Conservation (phyloP, 202 grass and related monocot species). For the Panicum hallii region DNA sequence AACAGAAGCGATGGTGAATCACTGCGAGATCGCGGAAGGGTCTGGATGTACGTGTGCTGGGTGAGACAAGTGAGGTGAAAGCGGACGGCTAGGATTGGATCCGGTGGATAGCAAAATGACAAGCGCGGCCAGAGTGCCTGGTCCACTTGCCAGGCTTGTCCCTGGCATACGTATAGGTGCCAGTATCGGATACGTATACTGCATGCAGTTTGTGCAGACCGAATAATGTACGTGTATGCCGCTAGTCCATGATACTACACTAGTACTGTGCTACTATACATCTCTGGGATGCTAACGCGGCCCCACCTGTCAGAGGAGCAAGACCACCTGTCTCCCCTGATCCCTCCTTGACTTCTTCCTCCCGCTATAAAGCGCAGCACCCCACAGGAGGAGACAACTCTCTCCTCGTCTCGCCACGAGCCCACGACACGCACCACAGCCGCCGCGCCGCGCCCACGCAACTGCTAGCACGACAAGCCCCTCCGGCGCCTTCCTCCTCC, state of each 20-base stretch:
- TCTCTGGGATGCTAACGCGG: neutral
- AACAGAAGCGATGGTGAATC: neutral
- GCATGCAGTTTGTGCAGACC: neutral
- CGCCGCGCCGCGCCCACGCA: neutral
- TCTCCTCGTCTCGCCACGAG: neutral
- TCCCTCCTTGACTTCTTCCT: neutral
- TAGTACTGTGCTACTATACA: neutral
- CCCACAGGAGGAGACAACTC: constrained; percentile 24
- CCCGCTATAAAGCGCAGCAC: constrained; percentile 39
- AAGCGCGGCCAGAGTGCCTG: neutral
- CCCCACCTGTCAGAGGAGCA: neutral
- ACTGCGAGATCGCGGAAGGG: neutral
- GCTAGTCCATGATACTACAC: neutral
- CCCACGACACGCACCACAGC: neutral
- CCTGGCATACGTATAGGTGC: neutral
- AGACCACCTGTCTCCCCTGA: neutral
- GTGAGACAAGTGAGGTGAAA: neutral
- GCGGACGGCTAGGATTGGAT: neutral
- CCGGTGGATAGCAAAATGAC: neutral
- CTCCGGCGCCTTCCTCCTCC: neutral
- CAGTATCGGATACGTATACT: neutral
- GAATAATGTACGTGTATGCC: neutral
- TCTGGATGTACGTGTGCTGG: neutral
- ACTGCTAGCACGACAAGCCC: neutral
- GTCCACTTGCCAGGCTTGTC: neutral